Base-by-base conservation (phyloP, 2,329 filamentous ascomycete species). In the Tricladium varicosporioides region DNA sequence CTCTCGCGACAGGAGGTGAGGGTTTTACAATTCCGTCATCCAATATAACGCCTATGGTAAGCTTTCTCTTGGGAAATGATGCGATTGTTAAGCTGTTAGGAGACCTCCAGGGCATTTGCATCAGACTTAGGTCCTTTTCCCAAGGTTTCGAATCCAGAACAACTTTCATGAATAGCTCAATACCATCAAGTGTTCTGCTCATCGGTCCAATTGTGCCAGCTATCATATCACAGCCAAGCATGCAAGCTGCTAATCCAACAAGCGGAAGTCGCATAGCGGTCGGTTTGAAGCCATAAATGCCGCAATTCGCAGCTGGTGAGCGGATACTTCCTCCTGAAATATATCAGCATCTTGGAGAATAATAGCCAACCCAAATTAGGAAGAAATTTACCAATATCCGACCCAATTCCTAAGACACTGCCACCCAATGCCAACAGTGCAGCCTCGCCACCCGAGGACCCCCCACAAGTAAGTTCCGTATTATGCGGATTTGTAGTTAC, bases 1-100 rank as follows among this genome's bases (percentile, higher is more conserved):
- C 84, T 33, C 84, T 72, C 31, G 14, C 36, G 18, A 53, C 31
- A 5, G 51, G 51, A 4, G 51, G 51, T 15, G 45, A 43, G 18
- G 51, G 51, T 13, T 53, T 33, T 10, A 53, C 51, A 13, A 53
- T 43, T 13, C 44, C 1, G 70, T 69, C 48, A 85, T 75, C 0
- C 72, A 77, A 76, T 49, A 84, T 71, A 1, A 84, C 74, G 0
- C 78, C 85, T 14, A 88, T 74, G 62, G 79, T 82, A 2, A 86
- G 71, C 59, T 78, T 81, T 2, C 49, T 51, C 15, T 46, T 59
- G 36, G 36, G 36, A 5, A 40, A 40, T 5, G 10, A 11, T 40
- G 10, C 11, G 9, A 40, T 40, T 2, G 36, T 13, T 11, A n/a
- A 40, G 11, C 10, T 4, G 2, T 40, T 10, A 40, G 36, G 5